Evolutionary conservation across 2,329 filamentous ascomycete genomes (phyloP).

Genomic region (Aspergillus oerlinghausenensis): DNA sequence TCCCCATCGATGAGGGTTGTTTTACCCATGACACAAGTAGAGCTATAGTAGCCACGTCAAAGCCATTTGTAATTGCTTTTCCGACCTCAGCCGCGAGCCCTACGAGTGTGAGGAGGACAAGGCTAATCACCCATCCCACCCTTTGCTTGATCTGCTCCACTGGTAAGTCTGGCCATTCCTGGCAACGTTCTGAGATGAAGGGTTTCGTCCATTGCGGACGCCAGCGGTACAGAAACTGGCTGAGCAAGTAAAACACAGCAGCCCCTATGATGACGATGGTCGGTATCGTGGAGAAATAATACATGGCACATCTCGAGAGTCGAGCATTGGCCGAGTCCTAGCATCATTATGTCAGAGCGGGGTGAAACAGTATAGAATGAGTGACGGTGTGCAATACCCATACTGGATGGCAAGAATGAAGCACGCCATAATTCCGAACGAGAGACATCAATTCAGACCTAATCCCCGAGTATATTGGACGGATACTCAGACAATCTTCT

Average conservation of each 20-base stretch:
- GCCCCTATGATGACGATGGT: slow-evolving; percentile 23
- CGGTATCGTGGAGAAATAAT: slow-evolving; percentile 30
- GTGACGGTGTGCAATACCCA: slow-evolving; percentile 10
- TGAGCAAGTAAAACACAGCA: slow-evolving; percentile 25
- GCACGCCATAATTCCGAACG: slow-evolving; percentile 5
- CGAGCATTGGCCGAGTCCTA: slow-evolving; percentile 36
- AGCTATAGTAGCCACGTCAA: slow-evolving; percentile 15
- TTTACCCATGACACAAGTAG: slow-evolving; percentile 38
- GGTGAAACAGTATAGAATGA: background rate
- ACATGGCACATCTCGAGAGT: slow-evolving; percentile 31
- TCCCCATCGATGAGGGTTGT: slow-evolving; percentile 10
- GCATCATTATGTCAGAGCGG: slow-evolving; percentile 9
- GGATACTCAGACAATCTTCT: background rate
- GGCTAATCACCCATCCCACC: slow-evolving; percentile 30
- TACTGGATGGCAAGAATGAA: slow-evolving; percentile 11
- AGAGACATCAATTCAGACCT: slow-evolving; percentile 3
- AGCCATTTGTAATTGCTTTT: slow-evolving; percentile 20
- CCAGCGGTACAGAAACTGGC: slow-evolving; percentile 17
- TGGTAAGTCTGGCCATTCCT: slow-evolving; percentile 24
- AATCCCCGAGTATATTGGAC: background rate
- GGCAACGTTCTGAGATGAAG: slow-evolving; percentile 46
- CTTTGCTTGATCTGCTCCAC: slow-evolving; percentile 26
- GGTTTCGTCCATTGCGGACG: slow-evolving; percentile 49
- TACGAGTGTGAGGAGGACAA: slow-evolving; percentile 37
- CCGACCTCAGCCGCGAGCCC: slow-evolving; percentile 33